Evolutionary conservation across 306 rosid genomes (phyloP), one percentile per base, ranked within the genome.

Genomic region (Dryas alaskensis): DNA sequence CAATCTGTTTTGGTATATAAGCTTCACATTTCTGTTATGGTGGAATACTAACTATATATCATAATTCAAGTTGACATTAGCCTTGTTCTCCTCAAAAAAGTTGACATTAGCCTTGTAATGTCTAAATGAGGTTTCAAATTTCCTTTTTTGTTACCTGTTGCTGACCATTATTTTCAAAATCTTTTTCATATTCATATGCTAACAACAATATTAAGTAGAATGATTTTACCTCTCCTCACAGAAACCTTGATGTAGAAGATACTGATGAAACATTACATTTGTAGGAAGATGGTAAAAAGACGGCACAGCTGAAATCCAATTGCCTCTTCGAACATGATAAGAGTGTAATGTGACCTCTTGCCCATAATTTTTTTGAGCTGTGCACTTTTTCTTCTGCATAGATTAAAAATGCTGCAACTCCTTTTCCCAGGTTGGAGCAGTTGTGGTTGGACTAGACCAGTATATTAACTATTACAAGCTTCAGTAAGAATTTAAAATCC

Each of bases 391-490:
- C 69, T 69, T 52, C 64, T 58, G 73, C 81, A 39, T 60, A 48
- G 49, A 25, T 51, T 81, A 79, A 73, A 80, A 31, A 39, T 25
- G 25, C 45, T 80, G 70, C 66, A 61, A 69, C 77, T 82, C 81
- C 50, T 70, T 3, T 73, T 78, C 66, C 71, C 92, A 94, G 97
- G 97, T 94, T 79, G 98, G 97, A 81, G 98, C 98, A 73, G 98
- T 94, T 6, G 92, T 94, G 81, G 98, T 94, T 74, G 98, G 98
- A 72, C 16, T 91, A 75, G 98, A 91, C 82, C 97, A 81, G 54
- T 66, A 79, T 80, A 87, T 94, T 22, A 94, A 91, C 89, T 91
- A 91, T 85, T 89, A 89, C 91, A 94, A 94, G 86, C 96, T 94
- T 81, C 97, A 91, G 98, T 94, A 88, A 88, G 96, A 79, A 82